These are phyloP conservation scores for Ceratocystis huliohia DNA, from an alignment of 2,329 filamentous ascomycete genomes.

Conservation along the genomic window DNA sequence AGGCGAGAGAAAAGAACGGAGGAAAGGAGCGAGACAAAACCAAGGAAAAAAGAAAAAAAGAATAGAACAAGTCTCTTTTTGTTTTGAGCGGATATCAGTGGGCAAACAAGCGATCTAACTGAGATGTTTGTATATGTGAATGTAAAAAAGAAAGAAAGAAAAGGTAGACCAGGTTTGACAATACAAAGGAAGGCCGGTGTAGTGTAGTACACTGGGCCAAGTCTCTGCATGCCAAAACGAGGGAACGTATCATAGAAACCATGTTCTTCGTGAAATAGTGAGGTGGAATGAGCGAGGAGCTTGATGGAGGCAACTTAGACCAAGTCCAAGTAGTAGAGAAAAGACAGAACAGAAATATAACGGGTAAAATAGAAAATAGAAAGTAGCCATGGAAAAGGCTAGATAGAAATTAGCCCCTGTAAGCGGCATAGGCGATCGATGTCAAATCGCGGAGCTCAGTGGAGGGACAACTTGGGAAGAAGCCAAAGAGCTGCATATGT, in stretches of 20 bases:
- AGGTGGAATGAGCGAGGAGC: not conserved
- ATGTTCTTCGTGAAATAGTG: conserved; percentile 9
- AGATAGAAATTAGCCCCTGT: not conserved
- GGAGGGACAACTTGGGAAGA: not conserved
- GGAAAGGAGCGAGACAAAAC: conserved; percentile 19
- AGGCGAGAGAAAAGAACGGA: conserved; percentile 22
- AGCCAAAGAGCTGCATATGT: not conserved
- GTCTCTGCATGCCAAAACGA: not conserved
- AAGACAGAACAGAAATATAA: conserved; percentile 3
- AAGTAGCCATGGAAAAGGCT: not conserved
- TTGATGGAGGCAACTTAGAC: not conserved
- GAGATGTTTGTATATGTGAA: conserved; percentile 7
- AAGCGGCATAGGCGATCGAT: not conserved
- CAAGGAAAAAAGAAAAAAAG: not conserved
- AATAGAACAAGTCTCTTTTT: not conserved
- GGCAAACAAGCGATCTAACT: not conserved
- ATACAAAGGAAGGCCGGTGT: not conserved
- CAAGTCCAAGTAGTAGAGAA: not conserved
- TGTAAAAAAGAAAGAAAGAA: conserved; percentile 12
- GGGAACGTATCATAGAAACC: conserved; percentile 6
- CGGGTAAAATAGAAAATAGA: not conserved
- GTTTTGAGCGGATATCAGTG: not conserved
- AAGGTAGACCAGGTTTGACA: not conserved
- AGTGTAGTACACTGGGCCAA: not conserved
- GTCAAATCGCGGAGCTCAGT: not conserved